Percentiles rank a stretch among this genome's conserved stretches.
Conservation (phyloP, 208 protist species). For the Trypanosoma melophagium region DNA sequence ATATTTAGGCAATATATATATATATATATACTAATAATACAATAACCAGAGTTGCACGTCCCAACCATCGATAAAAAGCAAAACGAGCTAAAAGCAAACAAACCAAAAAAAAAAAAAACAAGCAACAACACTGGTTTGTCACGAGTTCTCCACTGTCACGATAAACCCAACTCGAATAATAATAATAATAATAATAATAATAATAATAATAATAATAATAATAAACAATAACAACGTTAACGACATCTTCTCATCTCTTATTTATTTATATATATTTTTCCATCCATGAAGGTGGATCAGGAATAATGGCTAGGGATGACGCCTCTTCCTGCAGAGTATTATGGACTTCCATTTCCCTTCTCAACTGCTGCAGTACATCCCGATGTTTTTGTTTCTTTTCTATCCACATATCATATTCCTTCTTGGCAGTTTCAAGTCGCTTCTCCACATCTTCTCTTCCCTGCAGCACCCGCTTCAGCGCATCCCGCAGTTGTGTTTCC, state of each 20-base stretch:
- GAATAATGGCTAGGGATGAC: not conserved
- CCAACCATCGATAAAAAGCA: not conserved
- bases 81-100: not conserved
- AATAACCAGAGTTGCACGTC: too few species aligned
- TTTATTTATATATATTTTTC: not conserved
- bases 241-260: too few species aligned
- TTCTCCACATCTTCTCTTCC: not conserved
- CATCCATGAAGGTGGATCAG: not conserved
- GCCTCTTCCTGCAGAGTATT: not conserved
- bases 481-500: not conserved
- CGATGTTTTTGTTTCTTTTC: not conserved
- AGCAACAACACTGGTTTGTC: too few species aligned
- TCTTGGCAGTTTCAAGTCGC: not conserved
- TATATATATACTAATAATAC: constrained; percentile 14
- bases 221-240: too few species aligned
- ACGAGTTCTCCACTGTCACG: too few species aligned
- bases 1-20: constrained; percentile 6
- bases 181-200: too few species aligned
- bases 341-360: constrained; percentile 18
- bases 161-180: too few species aligned
- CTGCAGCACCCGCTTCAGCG: not conserved
- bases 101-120: too few species aligned
- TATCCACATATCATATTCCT: not conserved
- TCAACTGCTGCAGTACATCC: not conserved
- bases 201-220: too few species aligned